Evolutionary conservation across 257 asterid species (phyloP), one percentile per base, ranked within the genome.

Genomic region (Echium plantagineum): DNA sequence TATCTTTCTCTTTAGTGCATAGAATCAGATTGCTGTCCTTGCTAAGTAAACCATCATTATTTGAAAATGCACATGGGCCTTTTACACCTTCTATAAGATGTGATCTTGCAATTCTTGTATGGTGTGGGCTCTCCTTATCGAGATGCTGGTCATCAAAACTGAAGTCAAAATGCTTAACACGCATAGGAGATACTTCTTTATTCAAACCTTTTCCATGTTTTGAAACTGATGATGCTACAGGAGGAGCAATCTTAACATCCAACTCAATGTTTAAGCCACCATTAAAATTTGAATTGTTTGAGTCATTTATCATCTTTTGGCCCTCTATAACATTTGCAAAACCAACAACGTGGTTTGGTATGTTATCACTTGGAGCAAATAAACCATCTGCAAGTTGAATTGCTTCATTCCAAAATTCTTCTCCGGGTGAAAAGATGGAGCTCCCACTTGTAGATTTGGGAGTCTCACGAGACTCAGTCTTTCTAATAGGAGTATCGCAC

Each of bases 351-450:
- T 76, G 80, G 53, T 74, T 69, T 63, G 80, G 72, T 69, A 65
- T 61, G 13, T 67, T 71, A 63, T 63, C 82, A 65, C 60, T 62
- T 57, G 85, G 79, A 70, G 72, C 80, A 73, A 72, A 63, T 71
- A 91, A 66, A 68, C 88, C 93, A 78, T 91, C 98, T 65, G 93
- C 98, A 72, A 88, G 84, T 69, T 74, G 71, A 71, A 91, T 88
- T 63, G 95, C 98, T 78, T 91, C 96, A 67, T 85, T 82, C 98
- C 98, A 91, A 72, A 91, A 91, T 61, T 85, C 74, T 74, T 91
- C 98, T 70, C 98, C 98, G 21, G 98, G 98, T 53, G 98, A 91
- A 71, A 88, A 83, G 47, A 74, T 69, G 60, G 94, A 91, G 80
- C 90, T 84, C 66, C 94, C 87, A 56, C 83, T 65, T 63, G 74